Evolutionary conservation across 2,329 filamentous ascomycete genomes (phyloP).

Genomic region (Sporothrix schenckii): DNA sequence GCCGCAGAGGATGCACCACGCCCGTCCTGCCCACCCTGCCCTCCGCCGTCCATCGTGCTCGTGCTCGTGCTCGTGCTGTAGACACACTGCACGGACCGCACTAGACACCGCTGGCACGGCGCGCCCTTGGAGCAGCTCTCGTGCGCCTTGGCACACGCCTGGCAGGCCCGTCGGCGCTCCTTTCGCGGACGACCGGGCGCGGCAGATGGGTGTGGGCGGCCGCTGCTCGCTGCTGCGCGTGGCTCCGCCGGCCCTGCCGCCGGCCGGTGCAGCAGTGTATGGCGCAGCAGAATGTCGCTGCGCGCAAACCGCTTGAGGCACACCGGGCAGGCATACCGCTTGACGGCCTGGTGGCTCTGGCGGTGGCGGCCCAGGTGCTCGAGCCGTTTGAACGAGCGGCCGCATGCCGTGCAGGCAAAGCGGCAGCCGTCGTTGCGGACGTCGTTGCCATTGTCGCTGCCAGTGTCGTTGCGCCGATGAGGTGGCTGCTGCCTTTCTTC

Average conservation of each 20-base stretch:
- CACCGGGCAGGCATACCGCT: slow-evolving; percentile 2
- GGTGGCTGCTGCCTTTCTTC: too few species aligned
- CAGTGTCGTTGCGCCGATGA: too few species aligned
- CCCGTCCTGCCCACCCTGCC: too few species aligned
- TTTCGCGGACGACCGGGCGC: neutral
- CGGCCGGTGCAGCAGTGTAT: neutral
- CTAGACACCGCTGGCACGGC: slow-evolving; percentile 2
- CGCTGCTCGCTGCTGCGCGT: neutral
- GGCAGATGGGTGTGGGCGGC: too few species aligned
- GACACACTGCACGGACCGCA: neutral
- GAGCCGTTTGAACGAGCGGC: slow-evolving; percentile 12
- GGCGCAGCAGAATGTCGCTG: slow-evolving; percentile 11
- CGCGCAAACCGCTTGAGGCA: slow-evolving; percentile 15
- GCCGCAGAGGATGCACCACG: too few species aligned
- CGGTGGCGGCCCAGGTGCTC: slow-evolving; percentile 17
- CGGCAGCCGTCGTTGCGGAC: neutral
- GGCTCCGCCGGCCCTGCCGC: neutral
- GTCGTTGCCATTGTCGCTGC: too few species aligned
- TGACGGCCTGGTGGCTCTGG: slow-evolving; percentile 22
- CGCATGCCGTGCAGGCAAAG: neutral
- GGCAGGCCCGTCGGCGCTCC: neutral
- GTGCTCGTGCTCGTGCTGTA: neutral
- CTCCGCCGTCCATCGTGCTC: too few species aligned
- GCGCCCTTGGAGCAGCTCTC: slow-evolving; percentile 16
- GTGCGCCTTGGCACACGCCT: slow-evolving; percentile 13